phyloP scores from a whole-genome alignment of 1,284 basidiomycete species.

The Pyrrhoderma lamaoense region DNA sequence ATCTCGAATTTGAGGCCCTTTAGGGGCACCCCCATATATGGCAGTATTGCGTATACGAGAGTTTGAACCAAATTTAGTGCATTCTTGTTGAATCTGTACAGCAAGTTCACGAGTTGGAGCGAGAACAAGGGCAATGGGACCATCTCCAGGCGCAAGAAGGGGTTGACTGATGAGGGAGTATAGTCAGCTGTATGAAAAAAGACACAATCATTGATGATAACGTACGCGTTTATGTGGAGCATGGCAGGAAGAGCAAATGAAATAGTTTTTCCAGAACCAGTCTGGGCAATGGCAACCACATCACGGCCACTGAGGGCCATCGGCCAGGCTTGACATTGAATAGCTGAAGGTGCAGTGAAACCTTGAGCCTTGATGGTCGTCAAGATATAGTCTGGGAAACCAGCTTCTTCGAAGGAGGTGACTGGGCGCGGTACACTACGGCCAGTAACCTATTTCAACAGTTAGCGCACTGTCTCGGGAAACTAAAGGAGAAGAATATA shows the following conservation, averaged over 20 bases:
- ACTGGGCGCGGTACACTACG: slow-evolving; percentile 86
- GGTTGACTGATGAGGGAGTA: slow-evolving; percentile 60
- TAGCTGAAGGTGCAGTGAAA: slow-evolving; percentile 84
- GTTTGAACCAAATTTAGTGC: slow-evolving; percentile 88
- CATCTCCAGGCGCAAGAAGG: slow-evolving; percentile 88
- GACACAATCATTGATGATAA: slow-evolving; percentile 14
- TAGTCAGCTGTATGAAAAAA: not conserved
- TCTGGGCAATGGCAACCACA: slow-evolving; percentile 95
- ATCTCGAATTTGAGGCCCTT: slow-evolving; percentile 97
- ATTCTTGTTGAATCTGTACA: slow-evolving; percentile 98
- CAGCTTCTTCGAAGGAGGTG: slow-evolving; percentile 88
- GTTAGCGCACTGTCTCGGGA: slow-evolving; percentile 9
- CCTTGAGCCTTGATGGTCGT: slow-evolving; percentile 90
- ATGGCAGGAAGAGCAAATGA: slow-evolving; percentile 97
- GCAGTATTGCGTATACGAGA: slow-evolving; percentile 97
- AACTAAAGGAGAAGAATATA: slow-evolving; percentile 10
- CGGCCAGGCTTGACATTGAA: slow-evolving; percentile 98
- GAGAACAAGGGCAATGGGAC: slow-evolving; percentile 93
- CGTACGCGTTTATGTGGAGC: slow-evolving; percentile 98
- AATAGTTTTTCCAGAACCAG: slow-evolving; percentile 96
- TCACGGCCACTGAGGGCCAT: slow-evolving; percentile 94
- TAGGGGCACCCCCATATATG: slow-evolving; percentile 97
- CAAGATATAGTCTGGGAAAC: slow-evolving; percentile 95
- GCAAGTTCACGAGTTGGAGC: slow-evolving; percentile 98
- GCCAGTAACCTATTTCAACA: slow-evolving; percentile 68